Evolutionary conservation across 140 eudicot genomes (phyloP).

Genomic region (Flaveria floridana): DNA sequence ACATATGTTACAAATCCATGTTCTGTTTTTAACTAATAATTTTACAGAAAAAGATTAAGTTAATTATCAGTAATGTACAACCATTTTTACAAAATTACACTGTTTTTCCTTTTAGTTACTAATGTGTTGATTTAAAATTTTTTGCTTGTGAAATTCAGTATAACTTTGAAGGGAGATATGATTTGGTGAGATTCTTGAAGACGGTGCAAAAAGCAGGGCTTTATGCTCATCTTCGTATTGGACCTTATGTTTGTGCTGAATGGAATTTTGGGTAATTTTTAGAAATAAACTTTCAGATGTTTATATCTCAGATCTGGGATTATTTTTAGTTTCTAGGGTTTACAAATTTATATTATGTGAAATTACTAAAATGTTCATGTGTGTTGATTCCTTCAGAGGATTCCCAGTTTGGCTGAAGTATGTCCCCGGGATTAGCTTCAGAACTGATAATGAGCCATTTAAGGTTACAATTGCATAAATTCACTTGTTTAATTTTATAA

Average conservation of each 20-base stretch:
- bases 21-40: slow-evolving; percentile 7
- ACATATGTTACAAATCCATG: too few relatives aligned
- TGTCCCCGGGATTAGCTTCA: slow-evolving; percentile 53
- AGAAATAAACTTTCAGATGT: neutral
- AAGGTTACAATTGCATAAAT: slow-evolving; percentile 31
- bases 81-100: too few relatives aligned
- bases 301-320: slow-evolving; percentile 33
- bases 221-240: slow-evolving; percentile 54
- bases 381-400: slow-evolving; percentile 47
- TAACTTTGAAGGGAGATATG: slow-evolving; percentile 52
- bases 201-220: slow-evolving; percentile 61
- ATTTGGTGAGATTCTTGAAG: slow-evolving; percentile 52
- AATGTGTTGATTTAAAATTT: neutral
- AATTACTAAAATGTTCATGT: slow-evolving; percentile 23
- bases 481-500: neutral
- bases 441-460: slow-evolving; percentile 57
- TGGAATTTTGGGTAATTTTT: slow-evolving; percentile 57
- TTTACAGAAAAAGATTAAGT: neutral
- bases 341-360: neutral
- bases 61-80: neutral
- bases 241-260: slow-evolving; percentile 61
- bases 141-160: slow-evolving; percentile 38
- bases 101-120: neutral
- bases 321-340: slow-evolving; percentile 12
- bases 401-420: slow-evolving; percentile 59